phyloP scores from a whole-genome alignment of 1,284 basidiomycete species.

The Moesziomyces parantarcticus region DNA sequence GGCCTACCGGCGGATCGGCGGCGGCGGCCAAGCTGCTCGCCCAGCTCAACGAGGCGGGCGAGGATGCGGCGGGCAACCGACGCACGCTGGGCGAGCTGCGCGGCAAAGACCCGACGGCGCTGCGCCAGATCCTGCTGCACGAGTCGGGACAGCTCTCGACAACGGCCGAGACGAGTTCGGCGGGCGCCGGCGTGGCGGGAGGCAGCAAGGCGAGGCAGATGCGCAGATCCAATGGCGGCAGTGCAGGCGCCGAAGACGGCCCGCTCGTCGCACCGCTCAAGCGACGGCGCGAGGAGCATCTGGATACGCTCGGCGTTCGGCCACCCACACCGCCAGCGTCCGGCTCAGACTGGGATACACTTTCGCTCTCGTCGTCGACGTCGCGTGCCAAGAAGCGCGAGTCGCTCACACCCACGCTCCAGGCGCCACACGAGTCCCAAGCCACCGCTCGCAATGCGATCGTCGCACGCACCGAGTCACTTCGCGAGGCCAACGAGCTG shows the following conservation, averaged over 20 bases:
- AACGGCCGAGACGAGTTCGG: constrained; percentile 24
- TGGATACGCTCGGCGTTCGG: constrained; percentile 21
- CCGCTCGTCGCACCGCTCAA: constrained; percentile 48
- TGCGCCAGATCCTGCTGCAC: constrained; percentile 44
- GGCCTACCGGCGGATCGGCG: constrained; percentile 17
- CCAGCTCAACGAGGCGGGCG: constrained; percentile 29
- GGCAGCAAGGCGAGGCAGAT: constrained; percentile 52
- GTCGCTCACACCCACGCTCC: constrained; percentile 21
- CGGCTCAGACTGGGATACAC: constrained; percentile 23
- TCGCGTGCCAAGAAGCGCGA: constrained; percentile 8
- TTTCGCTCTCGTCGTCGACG: constrained; percentile 29
- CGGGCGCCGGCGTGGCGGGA: constrained; percentile 34
- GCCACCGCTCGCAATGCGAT: constrained; percentile 7
- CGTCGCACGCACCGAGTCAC: constrained; percentile 11
- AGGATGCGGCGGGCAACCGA: constrained; percentile 24
- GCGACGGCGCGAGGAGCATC: constrained; percentile 37
- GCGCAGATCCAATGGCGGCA: constrained; percentile 16
- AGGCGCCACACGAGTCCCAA: constrained; percentile 22
- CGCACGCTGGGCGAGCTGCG: constrained; percentile 48
- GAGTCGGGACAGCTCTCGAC: constrained; percentile 26
- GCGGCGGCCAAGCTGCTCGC: constrained; percentile 25
- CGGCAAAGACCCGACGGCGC: constrained; percentile 47
- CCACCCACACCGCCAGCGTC: constrained; percentile 38
- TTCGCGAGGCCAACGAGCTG: constrained; percentile 43
- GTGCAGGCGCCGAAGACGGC: constrained; percentile 46